phyloP scores from a whole-genome alignment of 2,329 filamentous ascomycete species.

The Diplodia corticola region DNA sequence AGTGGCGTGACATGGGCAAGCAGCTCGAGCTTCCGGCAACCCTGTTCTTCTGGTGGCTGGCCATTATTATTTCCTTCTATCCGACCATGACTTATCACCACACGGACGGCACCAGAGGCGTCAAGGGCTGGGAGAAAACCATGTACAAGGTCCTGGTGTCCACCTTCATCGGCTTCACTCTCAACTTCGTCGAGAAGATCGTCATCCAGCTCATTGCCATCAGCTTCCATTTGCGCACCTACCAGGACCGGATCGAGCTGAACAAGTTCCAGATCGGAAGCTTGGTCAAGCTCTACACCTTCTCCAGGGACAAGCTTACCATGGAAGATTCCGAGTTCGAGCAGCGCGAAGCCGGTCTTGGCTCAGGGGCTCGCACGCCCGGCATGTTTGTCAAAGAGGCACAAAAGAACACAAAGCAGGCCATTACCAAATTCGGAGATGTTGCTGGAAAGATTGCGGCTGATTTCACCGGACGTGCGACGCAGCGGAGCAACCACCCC shows the following conservation, averaged over 20 bases:
- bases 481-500: slow-evolving; percentile 71
- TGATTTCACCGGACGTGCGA: slow-evolving; percentile 79
- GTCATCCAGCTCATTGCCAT: slow-evolving; percentile 93
- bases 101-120: slow-evolving; percentile 52
- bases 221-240: slow-evolving; percentile 87
- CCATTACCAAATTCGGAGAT: slow-evolving; percentile 77
- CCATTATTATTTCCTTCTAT: slow-evolving; percentile 80
- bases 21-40: slow-evolving; percentile 83
- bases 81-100: slow-evolving; percentile 75
- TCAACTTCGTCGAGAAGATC: slow-evolving; percentile 91
- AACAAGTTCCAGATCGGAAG: slow-evolving; percentile 86
- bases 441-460: slow-evolving; percentile 83
- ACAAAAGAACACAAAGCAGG: slow-evolving; percentile 72
- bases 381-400: slow-evolving; percentile 68
- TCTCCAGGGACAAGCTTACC: slow-evolving; percentile 63
- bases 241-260: slow-evolving; percentile 84
- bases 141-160: slow-evolving; percentile 85
- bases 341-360: slow-evolving; percentile 51
- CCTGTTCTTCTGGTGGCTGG: slow-evolving; percentile 89
- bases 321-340: slow-evolving; percentile 78
- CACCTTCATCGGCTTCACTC: slow-evolving; percentile 73
- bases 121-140: slow-evolving; percentile 69
- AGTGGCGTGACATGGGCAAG: slow-evolving; percentile 87
- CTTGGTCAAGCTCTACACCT: slow-evolving; percentile 64
- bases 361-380: slow-evolving; percentile 70